phyloP scores from a whole-genome alignment of 148 eudicot species.

The Polygonum aviculare region DNA sequence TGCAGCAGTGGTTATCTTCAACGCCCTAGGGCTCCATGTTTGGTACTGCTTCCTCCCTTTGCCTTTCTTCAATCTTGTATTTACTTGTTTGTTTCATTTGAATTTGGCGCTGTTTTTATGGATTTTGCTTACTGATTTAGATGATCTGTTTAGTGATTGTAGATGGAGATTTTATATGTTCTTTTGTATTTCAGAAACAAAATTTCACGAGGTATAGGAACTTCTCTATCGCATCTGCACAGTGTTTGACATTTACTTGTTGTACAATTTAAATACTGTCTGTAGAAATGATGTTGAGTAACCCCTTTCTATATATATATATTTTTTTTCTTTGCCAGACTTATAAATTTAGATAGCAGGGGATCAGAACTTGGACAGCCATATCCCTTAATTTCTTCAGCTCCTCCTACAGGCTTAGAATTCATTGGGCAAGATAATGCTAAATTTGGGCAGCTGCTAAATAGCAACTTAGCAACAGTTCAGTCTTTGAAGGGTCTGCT shows the following conservation, averaged over 20 bases:
- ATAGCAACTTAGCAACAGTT: conserved; percentile 18
- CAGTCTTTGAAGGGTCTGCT: conserved; percentile 18
- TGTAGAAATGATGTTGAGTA: not conserved
- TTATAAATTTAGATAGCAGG: too few relatives aligned
- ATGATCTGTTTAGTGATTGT: too few relatives aligned
- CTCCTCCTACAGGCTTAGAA: conserved; percentile 16
- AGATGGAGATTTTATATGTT: not conserved
- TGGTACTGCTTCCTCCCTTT: too few relatives aligned
- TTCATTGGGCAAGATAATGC: conserved; percentile 18
- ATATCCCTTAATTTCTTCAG: conserved; percentile 18
- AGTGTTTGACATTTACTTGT: not conserved
- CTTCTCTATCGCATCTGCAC: too few relatives aligned
- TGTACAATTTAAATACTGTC: not conserved
- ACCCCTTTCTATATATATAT: not conserved
- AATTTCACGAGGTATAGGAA: not conserved
- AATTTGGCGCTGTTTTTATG: too few relatives aligned
- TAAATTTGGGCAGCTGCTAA: conserved; percentile 25
- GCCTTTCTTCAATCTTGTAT: too few relatives aligned
- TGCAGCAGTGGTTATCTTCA: too few relatives aligned
- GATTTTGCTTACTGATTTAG: too few relatives aligned
- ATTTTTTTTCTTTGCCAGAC: too few relatives aligned
- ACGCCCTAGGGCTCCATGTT: too few relatives aligned
- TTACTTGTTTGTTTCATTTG: too few relatives aligned
- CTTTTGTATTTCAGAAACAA: not conserved
- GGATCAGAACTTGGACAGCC: conserved; percentile 16